These are phyloP conservation scores for Talaromyces islandicus DNA, from an alignment of 2,329 filamentous ascomycete species.

Conservation along the genomic window DNA sequence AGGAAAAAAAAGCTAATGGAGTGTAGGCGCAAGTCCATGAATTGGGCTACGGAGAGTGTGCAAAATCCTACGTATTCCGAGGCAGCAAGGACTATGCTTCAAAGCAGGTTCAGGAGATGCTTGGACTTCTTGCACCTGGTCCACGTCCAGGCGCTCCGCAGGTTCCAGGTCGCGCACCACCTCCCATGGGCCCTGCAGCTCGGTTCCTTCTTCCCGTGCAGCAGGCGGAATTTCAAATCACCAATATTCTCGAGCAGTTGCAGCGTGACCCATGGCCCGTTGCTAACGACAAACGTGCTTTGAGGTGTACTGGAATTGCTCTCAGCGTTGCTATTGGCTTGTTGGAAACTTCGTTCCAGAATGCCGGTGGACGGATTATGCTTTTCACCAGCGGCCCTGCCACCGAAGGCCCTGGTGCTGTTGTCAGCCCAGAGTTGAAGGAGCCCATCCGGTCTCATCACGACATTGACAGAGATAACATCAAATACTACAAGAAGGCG, in stretches of 20 bases:
- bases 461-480: conserved; percentile 97
- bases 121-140: conserved; percentile 69
- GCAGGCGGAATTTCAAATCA: conserved; percentile 95
- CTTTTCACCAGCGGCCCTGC: conserved; percentile 91
- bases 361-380: conserved; percentile 93
- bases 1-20: background rate
- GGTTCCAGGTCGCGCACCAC: conserved; percentile 65
- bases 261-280: conserved; percentile 98
- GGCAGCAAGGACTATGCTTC: conserved; percentile 97
- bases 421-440: conserved; percentile 89
- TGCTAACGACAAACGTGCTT: conserved; percentile 79
- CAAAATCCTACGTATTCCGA: conserved; percentile 97
- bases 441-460: conserved; percentile 97
- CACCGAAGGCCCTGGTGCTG: conserved; percentile 93
- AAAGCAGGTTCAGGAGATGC: conserved; percentile 99
- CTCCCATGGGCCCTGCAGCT: conserved; percentile 72
- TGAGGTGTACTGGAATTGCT: conserved; percentile 94
- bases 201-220: conserved; percentile 91
- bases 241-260: conserved; percentile 88
- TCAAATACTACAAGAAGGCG: conserved; percentile 99
- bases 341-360: conserved; percentile 91
- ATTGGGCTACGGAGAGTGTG: conserved; percentile 94
- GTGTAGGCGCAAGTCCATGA: conserved; percentile 85
- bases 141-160: conserved; percentile 67
- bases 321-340: conserved; percentile 89